Percentiles rank a stretch among this genome's conserved stretches.
Evolutionary conservation across 345 rosid species (phyloP).

Genomic region (Aegle marmelos): DNA sequence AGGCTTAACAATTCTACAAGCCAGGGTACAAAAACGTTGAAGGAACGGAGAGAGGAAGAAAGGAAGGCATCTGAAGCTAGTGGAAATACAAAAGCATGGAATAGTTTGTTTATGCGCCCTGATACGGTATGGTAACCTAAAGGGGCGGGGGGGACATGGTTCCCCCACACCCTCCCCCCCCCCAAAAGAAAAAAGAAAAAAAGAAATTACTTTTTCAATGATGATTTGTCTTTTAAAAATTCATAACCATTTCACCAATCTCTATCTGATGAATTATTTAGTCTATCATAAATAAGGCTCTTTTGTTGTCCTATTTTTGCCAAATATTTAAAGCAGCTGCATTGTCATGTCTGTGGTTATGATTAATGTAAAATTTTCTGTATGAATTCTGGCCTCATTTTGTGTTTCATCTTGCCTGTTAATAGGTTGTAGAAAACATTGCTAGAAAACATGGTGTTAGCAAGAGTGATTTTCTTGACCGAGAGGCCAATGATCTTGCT

Average conservation of each 20-base stretch:
- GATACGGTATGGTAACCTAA: slow-evolving; percentile 66
- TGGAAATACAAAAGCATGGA: slow-evolving; percentile 92
- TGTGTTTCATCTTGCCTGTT: slow-evolving; percentile 5
- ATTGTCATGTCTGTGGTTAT: background rate
- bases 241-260: background rate
- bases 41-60: slow-evolving; percentile 74
- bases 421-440: slow-evolving; percentile 79
- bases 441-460: slow-evolving; percentile 81
- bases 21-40: slow-evolving; percentile 59
- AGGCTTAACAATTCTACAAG: slow-evolving; percentile 31
- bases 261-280: background rate
- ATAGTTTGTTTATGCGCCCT: slow-evolving; percentile 85
- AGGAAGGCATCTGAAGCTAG: slow-evolving; percentile 86
- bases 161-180: too few species aligned
- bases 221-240: background rate
- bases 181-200: too few species aligned
- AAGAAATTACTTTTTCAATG: background rate
- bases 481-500: slow-evolving; percentile 87
- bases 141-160: too few species aligned
- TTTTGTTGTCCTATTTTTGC: background rate
- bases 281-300: background rate
- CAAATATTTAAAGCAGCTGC: background rate
- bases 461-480: slow-evolving; percentile 90
- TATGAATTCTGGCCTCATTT: background rate
- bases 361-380: background rate